Percentiles rank a stretch among this genome's conserved stretches.
These are phyloP conservation scores for Populus tomentosa DNA, from an alignment of 441 rosid genomes.

Conservation along the genomic window DNA sequence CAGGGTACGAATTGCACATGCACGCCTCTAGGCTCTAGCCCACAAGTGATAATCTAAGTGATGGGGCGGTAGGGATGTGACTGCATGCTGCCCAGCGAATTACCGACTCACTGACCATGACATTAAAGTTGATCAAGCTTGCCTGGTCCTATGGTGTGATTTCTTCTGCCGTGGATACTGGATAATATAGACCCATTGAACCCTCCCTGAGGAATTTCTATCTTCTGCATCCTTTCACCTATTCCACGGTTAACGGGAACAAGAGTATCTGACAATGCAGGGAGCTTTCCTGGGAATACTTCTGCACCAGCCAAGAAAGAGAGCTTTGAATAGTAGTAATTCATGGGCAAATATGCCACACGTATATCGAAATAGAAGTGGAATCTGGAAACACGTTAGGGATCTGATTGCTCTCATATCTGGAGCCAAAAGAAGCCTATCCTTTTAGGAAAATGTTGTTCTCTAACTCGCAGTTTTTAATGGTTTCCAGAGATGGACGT, in stretches of 20 bases:
- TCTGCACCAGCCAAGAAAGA: constrained; percentile 28
- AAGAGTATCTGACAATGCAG: constrained; percentile 30
- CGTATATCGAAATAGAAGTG: background rate
- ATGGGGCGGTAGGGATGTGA: constrained; percentile 59
- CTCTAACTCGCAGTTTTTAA: background rate
- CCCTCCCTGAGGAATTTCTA: constrained; percentile 38
- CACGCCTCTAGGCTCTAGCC: constrained; percentile 49
- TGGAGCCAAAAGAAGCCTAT: background rate
- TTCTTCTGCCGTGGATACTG: constrained; percentile 57
- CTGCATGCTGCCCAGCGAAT: constrained; percentile 90
- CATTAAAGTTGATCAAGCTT: constrained; percentile 60
- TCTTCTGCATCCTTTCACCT: constrained; percentile 28
- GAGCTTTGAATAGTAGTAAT: background rate
- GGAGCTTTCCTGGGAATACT: constrained; percentile 31
- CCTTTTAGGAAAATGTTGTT: background rate
- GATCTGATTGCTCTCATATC: background rate
- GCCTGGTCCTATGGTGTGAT: constrained; percentile 70
- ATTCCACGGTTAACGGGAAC: constrained; percentile 16
- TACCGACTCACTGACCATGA: constrained; percentile 52
- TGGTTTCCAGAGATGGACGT: background rate
- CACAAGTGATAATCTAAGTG: constrained; percentile 66
- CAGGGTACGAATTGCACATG: background rate
- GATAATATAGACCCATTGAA: constrained; percentile 33
- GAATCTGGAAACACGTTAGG: background rate
- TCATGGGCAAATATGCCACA: background rate